Evolutionary conservation across 1,139 yeast species (phyloP).

Genomic region (Trichomonascaceae sp.): DNA sequence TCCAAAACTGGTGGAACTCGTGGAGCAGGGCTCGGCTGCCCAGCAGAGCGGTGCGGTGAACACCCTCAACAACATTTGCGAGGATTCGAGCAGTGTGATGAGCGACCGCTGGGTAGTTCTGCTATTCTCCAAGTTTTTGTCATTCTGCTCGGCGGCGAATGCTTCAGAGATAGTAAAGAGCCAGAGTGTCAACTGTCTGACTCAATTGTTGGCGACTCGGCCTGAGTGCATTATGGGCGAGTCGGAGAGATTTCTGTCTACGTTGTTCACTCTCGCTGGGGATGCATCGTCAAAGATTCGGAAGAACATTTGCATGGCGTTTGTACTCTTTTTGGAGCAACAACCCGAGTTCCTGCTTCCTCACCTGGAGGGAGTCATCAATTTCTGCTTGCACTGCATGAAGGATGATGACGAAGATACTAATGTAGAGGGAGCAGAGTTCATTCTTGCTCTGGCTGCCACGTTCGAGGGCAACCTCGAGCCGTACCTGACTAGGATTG

Average conservation of each 20-base stretch:
- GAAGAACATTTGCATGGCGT: constrained; percentile 65
- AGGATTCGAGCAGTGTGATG: constrained; percentile 51
- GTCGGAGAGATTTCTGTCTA: constrained; percentile 51
- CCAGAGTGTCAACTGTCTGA: constrained; percentile 57
- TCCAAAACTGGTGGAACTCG: constrained; percentile 51
- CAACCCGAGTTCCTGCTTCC: constrained; percentile 73
- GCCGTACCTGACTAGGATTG: constrained; percentile 45
- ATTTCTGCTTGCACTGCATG: constrained; percentile 74
- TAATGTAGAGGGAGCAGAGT: constrained; percentile 88
- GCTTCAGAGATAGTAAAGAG: constrained; percentile 49
- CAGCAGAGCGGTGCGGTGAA: constrained; percentile 67
- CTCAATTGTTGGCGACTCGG: constrained; percentile 59
- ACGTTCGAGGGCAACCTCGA: constrained; percentile 31
- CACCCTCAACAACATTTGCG: constrained; percentile 78
- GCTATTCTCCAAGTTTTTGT: constrained; percentile 52
- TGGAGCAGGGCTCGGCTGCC: constrained; percentile 29
- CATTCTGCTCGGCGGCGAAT: constrained; percentile 29
- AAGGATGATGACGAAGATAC: constrained; percentile 56
- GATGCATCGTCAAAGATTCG: constrained; percentile 51
- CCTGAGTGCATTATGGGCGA: constrained; percentile 52
- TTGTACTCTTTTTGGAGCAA: constrained; percentile 58
- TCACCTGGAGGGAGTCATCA: constrained; percentile 72
- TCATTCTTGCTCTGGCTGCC: constrained; percentile 64
- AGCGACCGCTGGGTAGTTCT: constrained; percentile 58
- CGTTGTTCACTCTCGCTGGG: constrained; percentile 48